Evolutionary conservation across 805 yeast genomes (phyloP), one percentile per base, ranked within the genome.

Genomic region (Candida khao-thaluensis): DNA sequence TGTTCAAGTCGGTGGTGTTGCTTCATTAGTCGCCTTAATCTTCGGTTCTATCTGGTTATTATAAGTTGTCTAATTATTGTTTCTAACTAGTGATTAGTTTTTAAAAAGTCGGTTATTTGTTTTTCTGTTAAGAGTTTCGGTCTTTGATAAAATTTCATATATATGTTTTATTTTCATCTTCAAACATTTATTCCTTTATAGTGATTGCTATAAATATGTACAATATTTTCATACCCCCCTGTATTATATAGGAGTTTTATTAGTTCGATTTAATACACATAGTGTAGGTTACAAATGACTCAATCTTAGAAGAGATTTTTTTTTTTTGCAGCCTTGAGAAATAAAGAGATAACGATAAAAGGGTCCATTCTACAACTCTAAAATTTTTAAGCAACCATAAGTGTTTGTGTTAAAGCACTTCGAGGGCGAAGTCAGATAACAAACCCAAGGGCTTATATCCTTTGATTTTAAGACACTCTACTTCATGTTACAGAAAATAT

Each of bases 11-110:
- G 58, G 52, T 17, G 70, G 59, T 42, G 43, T 52, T 33, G 49
- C 57, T 22, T 45, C 66, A 39, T 60, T 63, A 11, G 57, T 63
- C 40, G 70, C 67, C 20, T 45, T 66, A 14, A 54, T 57, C 28
- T 69, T 65, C 49, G 69, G 63, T 43, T 62, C 53, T 31, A 34
- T 53, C 26, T 41, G 38, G 35, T 43, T 45, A 43, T 45, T 45
- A 33, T 21, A 33, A 33, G 17, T 33, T 15, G 5, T 17, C 22
- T 33, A 22, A 21, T 22, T 10, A 22, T 34, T 36, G 33, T 41
- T 33, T 29, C 24, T 26, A 35, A 35, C 38, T 35, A 35, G 38
- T 35, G 38, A 22, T 31, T 31, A 21, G 35, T 21, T n/a, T 20
- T 31, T 21, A 15, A 31, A 20, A 31, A 22, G 24, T 33, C 23